A percentile compares a stretch with the other conserved stretches of the same genome.
phyloP scores from a whole-genome alignment of 805 yeast species.

The Sugiyamaella marilandica region DNA sequence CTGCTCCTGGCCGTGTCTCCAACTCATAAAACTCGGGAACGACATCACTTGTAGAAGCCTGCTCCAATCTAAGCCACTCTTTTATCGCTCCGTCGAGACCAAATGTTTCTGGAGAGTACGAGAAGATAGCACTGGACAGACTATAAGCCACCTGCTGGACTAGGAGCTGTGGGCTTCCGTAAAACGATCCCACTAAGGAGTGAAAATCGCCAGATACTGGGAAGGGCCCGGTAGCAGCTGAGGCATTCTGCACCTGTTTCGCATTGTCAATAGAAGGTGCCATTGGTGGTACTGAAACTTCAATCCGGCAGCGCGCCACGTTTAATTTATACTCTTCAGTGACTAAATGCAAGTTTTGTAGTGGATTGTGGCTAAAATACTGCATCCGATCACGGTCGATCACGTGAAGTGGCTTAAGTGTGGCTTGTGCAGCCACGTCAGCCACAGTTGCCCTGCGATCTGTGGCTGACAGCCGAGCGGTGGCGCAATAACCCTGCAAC shows the following conservation, averaged over 20 bases:
- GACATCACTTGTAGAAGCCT: slow-evolving; percentile 48
- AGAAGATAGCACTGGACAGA: slow-evolving; percentile 36
- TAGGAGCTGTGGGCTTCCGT: slow-evolving; percentile 25
- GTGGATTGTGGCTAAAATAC: background rate
- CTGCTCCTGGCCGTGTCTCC: slow-evolving; percentile 82
- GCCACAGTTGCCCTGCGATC: background rate
- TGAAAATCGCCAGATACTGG: slow-evolving; percentile 20
- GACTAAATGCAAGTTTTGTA: slow-evolving; percentile 3
- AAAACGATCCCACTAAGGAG: slow-evolving; percentile 20
- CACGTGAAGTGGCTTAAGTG: slow-evolving; percentile 1
- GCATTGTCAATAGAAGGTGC: slow-evolving; percentile 16
- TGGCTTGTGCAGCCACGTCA: background rate
- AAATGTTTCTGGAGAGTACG: slow-evolving; percentile 63
- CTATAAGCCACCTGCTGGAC: slow-evolving; percentile 34
- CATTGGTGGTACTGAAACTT: slow-evolving; percentile 3
- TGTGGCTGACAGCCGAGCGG: background rate
- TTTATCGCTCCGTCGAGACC: slow-evolving; percentile 55
- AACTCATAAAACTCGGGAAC: slow-evolving; percentile 54
- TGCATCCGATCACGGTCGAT: slow-evolving; percentile 1
- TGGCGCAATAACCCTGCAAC: background rate
- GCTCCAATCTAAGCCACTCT: slow-evolving; percentile 53
- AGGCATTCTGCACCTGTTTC: background rate
- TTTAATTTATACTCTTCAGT: background rate
- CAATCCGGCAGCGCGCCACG: slow-evolving; percentile 4
- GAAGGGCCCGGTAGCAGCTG: slow-evolving; percentile 17